A percentile compares a stretch with the other conserved stretches of the same genome.
Evolutionary conservation across 1,284 basidiomycete genomes (phyloP).

Genomic region (Rhodotorula sp.): DNA sequence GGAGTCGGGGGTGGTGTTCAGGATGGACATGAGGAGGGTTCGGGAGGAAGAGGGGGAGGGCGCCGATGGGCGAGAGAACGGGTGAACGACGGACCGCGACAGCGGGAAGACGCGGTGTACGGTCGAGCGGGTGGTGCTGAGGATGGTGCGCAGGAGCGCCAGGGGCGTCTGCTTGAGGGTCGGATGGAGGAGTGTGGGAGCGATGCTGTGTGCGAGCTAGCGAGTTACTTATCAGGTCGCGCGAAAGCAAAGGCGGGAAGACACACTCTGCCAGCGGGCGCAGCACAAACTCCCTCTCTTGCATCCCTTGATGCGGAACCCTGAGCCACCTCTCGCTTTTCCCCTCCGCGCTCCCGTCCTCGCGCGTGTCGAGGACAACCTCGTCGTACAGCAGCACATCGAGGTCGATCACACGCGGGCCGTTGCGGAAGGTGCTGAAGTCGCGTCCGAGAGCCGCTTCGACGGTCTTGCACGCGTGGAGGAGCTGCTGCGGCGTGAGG

Average conservation of each 20-base stretch:
- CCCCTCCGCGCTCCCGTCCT: conserved; percentile 53
- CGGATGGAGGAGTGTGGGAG: conserved; percentile 70
- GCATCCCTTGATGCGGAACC: conserved; percentile 78
- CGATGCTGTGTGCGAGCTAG: conserved; percentile 59
- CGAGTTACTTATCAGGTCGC: background rate
- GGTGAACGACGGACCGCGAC: conserved; percentile 52
- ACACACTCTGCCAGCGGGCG: conserved; percentile 81
- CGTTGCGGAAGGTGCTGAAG: conserved; percentile 72
- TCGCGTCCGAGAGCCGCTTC: conserved; percentile 79
- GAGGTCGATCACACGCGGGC: conserved; percentile 86
- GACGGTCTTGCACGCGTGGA: conserved; percentile 71
- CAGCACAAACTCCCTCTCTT: conserved; percentile 89
- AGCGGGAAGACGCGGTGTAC: conserved; percentile 57
- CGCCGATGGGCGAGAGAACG: conserved; percentile 23
- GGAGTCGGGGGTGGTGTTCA: conserved; percentile 94
- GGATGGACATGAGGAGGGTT: conserved; percentile 86
- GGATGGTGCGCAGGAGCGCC: conserved; percentile 54
- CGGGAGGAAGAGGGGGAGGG: conserved; percentile 15
- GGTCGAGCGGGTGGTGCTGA: conserved; percentile 38
- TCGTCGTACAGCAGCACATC: conserved; percentile 83
- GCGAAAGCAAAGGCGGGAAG: background rate
- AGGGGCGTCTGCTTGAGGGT: conserved; percentile 57
- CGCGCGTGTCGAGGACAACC: conserved; percentile 62
- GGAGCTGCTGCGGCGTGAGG: conserved; percentile 64
- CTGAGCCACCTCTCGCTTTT: conserved; percentile 65